Evolutionary conservation across 345 rosid species (phyloP).

Genomic region (Sisymbrium irio): DNA sequence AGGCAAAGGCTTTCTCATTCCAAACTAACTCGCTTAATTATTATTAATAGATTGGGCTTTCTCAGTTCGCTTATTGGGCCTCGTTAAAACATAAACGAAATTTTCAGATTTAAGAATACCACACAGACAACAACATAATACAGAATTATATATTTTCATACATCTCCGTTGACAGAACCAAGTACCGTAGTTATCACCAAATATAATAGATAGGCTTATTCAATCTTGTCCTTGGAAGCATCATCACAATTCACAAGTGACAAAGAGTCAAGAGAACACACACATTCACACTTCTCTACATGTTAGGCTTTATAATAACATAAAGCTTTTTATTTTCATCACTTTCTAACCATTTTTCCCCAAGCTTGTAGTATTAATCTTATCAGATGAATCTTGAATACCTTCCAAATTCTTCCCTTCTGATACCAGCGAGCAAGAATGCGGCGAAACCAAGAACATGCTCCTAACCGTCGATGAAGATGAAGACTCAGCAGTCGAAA

Average conservation of each 20-base stretch:
- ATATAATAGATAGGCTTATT: neutral
- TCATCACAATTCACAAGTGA: conserved; percentile 5
- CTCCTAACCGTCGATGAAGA: conserved; percentile 43
- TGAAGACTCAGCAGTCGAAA: conserved; percentile 79
- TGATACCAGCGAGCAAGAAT: conserved; percentile 43
- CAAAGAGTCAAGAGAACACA: neutral
- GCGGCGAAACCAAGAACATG: conserved; percentile 72
- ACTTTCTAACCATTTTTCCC: conserved; percentile 10
- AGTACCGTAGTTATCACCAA: conserved; percentile 5
- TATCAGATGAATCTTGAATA: conserved; percentile 42
- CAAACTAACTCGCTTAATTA: neutral
- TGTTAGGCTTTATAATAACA: conserved; percentile 21
- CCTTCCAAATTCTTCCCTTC: conserved; percentile 46
- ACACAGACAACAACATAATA: neutral
- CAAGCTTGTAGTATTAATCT: conserved; percentile 28
- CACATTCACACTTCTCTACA: conserved; percentile 26
- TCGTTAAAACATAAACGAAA: too few species aligned
- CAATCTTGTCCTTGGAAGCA: neutral
- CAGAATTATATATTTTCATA: neutral
- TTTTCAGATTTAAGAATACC: neutral
- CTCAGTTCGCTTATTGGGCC: too few species aligned
- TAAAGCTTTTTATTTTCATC: conserved; percentile 6
- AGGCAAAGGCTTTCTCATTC: too few species aligned
- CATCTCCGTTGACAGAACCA: neutral
- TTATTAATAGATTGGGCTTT: neutral